Evolutionary conservation across 2,329 filamentous ascomycete species (phyloP).

Genomic region (Berkeleyomyces rouxiae): DNA sequence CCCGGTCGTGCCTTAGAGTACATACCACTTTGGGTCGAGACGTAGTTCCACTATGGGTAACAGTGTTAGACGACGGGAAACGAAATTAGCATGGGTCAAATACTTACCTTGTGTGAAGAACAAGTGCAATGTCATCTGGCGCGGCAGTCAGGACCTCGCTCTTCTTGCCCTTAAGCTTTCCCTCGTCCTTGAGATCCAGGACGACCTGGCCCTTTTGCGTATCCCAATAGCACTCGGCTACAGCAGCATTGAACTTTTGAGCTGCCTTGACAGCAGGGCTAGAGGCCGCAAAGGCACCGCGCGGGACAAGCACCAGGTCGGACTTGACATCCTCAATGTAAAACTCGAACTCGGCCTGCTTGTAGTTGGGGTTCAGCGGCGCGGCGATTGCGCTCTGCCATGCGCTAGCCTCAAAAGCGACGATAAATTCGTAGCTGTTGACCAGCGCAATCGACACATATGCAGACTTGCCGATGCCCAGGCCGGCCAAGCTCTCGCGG

Average conservation of each 20-base stretch:
- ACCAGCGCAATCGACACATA: conserved; percentile 70
- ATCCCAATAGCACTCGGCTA: conserved; percentile 77
- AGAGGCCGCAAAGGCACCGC: conserved; percentile 48
- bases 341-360: conserved; percentile 80
- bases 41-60: conserved; percentile 47
- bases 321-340: conserved; percentile 80
- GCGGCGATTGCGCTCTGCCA: conserved; percentile 73
- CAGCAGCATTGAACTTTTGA: conserved; percentile 62
- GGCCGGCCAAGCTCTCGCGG: conserved; percentile 58
- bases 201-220: conserved; percentile 45
- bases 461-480: conserved; percentile 51
- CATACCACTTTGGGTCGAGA: conserved; percentile 67
- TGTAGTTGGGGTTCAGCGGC: conserved; percentile 77
- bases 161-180: conserved; percentile 38
- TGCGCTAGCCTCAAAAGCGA: conserved; percentile 71
- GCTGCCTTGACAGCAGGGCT: conserved; percentile 62
- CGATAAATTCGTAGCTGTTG: conserved; percentile 78
- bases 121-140: conserved; percentile 65
- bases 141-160: conserved; percentile 33
- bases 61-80: background rate
- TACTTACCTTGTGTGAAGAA: conserved; percentile 54
- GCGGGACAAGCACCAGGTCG: conserved; percentile 58
- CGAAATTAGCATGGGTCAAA: background rate
- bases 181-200: conserved; percentile 61
- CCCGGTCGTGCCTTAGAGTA: conserved; percentile 12